phyloP scores from a whole-genome alignment of 1,139 yeast genomes.

The Candida sanyaensis region DNA sequence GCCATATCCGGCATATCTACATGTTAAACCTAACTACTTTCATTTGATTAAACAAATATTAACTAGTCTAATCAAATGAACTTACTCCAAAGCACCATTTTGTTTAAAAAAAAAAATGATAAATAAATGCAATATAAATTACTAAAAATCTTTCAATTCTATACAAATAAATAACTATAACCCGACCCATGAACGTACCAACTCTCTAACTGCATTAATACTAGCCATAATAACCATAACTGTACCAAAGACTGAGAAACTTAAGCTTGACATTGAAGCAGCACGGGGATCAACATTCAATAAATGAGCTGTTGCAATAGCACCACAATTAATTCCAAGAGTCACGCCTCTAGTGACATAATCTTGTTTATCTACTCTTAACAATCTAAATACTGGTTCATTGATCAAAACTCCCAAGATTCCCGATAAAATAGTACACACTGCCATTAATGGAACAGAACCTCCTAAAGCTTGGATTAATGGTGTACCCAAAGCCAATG shows the following conservation, averaged over 20 bases:
- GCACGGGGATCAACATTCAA: conserved; percentile 74
- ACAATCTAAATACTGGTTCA: conserved; percentile 43
- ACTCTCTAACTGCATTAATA: conserved; percentile 38
- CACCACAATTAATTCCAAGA: conserved; percentile 77
- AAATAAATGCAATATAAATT: no score
- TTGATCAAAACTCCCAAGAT: conserved; percentile 75
- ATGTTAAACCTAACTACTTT: no score
- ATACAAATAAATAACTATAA: conserved; percentile 12
- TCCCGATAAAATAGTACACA: conserved; percentile 77
- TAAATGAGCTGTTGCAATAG: conserved; percentile 78
- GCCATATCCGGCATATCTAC: no score
- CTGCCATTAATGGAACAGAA: conserved; percentile 72
- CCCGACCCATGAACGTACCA: conserved; percentile 32
- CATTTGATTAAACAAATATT: no score
- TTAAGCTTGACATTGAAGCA: conserved; percentile 73
- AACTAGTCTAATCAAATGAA: no score
- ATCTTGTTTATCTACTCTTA: conserved; percentile 61
- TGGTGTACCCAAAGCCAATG: conserved; percentile 79
- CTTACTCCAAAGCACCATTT: not conserved
- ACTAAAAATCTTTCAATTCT: no score
- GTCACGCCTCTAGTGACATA: conserved; percentile 77
- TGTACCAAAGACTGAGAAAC: conserved; percentile 74
- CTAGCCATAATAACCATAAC: conserved; percentile 71
- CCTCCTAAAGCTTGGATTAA: conserved; percentile 66
- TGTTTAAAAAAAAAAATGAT: not conserved